Evolutionary conservation across 257 asterid species (phyloP).

Genomic region (Solanum pinnatisectum): DNA sequence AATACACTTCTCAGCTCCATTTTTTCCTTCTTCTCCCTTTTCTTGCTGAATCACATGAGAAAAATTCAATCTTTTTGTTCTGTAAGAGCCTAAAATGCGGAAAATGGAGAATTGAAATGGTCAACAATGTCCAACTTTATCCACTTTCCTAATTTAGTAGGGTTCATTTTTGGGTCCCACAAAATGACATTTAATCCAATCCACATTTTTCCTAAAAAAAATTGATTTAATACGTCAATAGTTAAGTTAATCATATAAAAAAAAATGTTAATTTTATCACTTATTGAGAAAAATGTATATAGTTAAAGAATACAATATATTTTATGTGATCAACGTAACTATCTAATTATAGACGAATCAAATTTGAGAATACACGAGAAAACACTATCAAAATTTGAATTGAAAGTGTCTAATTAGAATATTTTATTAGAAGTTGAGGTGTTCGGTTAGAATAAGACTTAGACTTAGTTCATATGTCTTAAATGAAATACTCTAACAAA

Average conservation of each 20-base stretch:
- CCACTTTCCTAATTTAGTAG: background rate
- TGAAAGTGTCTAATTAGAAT: background rate
- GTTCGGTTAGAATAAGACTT: background rate
- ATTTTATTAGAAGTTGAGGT: background rate
- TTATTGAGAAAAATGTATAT: no score
- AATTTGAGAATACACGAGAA: background rate
- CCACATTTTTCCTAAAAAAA: background rate
- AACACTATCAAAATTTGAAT: background rate
- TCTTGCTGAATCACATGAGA: conserved; percentile 1
- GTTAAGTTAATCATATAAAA: no score
- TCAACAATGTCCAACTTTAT: background rate
- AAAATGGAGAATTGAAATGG: background rate
- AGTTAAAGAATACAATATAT: background rate
- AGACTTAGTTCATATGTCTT: background rate
- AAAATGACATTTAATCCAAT: background rate
- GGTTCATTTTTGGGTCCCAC: background rate
- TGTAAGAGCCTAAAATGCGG: background rate
- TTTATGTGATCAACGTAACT: background rate
- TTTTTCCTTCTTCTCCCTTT: background rate
- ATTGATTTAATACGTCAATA: no score
- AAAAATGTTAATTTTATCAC: no score
- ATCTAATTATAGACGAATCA: no score
- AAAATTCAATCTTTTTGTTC: background rate
- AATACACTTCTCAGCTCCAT: conserved; percentile 64
- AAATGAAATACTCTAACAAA: background rate